Evolutionary conservation across 495 filamentous ascomycete genomes (phyloP).

Genomic region (Pseudomonodictys pantanalensis): DNA sequence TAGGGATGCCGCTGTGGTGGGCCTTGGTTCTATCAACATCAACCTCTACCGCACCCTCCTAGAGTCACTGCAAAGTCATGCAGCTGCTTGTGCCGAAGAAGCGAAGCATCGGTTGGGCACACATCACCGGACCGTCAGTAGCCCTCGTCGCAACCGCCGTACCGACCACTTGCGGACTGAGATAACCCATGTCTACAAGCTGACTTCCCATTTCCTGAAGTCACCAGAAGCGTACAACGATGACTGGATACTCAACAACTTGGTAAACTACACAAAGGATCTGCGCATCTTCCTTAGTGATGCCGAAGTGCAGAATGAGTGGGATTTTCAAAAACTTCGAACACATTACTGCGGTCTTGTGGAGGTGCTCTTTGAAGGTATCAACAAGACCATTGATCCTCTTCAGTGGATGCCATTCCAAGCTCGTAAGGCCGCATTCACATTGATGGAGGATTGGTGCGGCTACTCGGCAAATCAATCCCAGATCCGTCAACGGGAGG

Average conservation of each 20-base stretch:
- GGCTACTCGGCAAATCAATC: conserved; percentile 90
- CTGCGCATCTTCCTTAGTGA: conserved; percentile 92
- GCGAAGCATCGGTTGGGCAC: conserved; percentile 74
- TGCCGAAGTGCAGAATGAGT: conserved; percentile 89
- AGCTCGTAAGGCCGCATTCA: conserved; percentile 86
- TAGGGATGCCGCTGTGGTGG: conserved; percentile 84
- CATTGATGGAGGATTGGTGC: conserved; percentile 98
- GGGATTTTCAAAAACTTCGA: conserved; percentile 89
- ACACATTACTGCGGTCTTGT: conserved; percentile 92
- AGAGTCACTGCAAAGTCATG: conserved; percentile 82
- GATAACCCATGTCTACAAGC: conserved; percentile 90
- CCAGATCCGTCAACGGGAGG: conserved; percentile 78
- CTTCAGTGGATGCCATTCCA: conserved; percentile 95
- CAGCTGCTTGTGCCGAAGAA: conserved; percentile 77
- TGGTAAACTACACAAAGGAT: conserved; percentile 86
- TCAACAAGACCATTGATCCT: conserved; percentile 82
- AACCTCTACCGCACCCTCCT: conserved; percentile 92
- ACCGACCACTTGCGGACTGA: conserved; percentile 88
- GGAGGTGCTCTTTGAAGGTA: conserved; percentile 87
- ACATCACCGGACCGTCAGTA: conserved; percentile 75
- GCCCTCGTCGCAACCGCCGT: conserved; percentile 67
- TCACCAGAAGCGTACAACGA: conserved; percentile 76
- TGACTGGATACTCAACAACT: conserved; percentile 88
- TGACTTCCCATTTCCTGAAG: conserved; percentile 87
- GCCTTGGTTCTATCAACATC: conserved; percentile 89